Base-by-base conservation (phyloP, 768 basidiomycete species). In the Russula brevipes region DNA sequence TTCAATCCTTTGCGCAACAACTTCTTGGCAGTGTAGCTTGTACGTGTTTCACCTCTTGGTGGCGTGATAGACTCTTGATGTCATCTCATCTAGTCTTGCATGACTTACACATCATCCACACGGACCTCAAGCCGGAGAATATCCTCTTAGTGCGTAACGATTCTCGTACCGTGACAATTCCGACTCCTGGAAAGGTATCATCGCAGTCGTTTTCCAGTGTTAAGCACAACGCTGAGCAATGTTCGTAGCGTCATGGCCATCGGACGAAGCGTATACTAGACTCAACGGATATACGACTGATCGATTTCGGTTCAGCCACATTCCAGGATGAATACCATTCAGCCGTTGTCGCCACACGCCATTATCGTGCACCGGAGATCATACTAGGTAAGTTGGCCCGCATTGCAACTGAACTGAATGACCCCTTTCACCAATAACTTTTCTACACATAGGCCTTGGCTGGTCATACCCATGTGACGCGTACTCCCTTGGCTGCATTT, bases 391-490 rank as follows among this genome's bases (percentile, higher is more conserved):
- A 66, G 85, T 54, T 54, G 45, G 24, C 4, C 11, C 38, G 6
- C 35, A 56, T 58, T 7, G 7, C n/a, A 11, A 44, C 35, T 30
- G n/a, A 33, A 16, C 9, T 9, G 36, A 24, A 47, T 53, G 16
- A 24, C n/a, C 17, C 19, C 47, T 35, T 65, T 35, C 38, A 66
- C 47, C 45, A 59, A 42, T 66, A 39, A 35, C 46, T 61, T 12
- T 0, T 4, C 53, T 19, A 47, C 35, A 49, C 59, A 54, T 72
- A 98, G 96, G 94, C 59, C 82, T 98, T 64, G 94, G 95, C 57
- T 99, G 97, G 97, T 95, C 93, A 49, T 98, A 87, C 74, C 94
- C 97, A 2, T 98, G 97, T 76, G 97, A 99, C 76, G 92, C 94
- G 38, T 99, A 97, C 76, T 99, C 97, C 17, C 82, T 99, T 55